These are phyloP conservation scores for Albatrellus sp. DNA, from an alignment of 1,284 basidiomycete species.

Conservation along the genomic window DNA sequence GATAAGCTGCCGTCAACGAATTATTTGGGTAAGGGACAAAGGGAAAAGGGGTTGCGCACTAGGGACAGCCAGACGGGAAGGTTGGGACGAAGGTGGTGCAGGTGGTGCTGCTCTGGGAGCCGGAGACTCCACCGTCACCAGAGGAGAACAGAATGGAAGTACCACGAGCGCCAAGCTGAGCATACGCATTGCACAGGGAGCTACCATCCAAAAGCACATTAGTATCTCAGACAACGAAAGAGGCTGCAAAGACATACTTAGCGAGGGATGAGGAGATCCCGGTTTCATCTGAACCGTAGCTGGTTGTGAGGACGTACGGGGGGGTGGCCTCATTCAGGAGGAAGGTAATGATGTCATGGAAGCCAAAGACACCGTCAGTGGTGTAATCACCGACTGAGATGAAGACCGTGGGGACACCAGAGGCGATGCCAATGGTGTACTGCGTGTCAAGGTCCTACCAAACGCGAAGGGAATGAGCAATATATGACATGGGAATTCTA, in stretches of 20 bases:
- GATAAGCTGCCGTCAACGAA: conserved; percentile 14
- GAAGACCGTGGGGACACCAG: conserved; percentile 49
- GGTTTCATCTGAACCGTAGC: conserved; percentile 18
- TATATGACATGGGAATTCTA: conserved; percentile 29
- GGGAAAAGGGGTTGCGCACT: conserved; percentile 14
- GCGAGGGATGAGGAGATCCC: conserved; percentile 11
- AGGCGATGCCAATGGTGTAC: conserved; percentile 47
- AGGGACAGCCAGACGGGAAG: conserved; percentile 49
- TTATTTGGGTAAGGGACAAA: too few species aligned
- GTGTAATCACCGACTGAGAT: conserved; percentile 27
- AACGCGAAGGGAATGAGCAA: neutral
- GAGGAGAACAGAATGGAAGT: conserved; percentile 52
- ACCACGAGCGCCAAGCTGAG: conserved; percentile 48
- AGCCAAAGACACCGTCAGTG: conserved; percentile 15
- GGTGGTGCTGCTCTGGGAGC: conserved; percentile 21
- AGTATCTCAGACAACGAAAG: neutral
- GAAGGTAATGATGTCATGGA: conserved; percentile 17
- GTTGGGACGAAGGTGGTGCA: conserved; percentile 54
- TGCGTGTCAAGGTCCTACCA: conserved; percentile 15
- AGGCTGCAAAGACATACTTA: conserved; percentile 6
- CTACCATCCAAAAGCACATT: conserved; percentile 15
- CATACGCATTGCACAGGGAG: conserved; percentile 43
- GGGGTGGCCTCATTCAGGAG: conserved; percentile 13
- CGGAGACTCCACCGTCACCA: conserved; percentile 56
- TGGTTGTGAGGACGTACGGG: conserved; percentile 17